Base-by-base conservation (phyloP, 169 alveolate species). In the Eimeria acervulina region DNA sequence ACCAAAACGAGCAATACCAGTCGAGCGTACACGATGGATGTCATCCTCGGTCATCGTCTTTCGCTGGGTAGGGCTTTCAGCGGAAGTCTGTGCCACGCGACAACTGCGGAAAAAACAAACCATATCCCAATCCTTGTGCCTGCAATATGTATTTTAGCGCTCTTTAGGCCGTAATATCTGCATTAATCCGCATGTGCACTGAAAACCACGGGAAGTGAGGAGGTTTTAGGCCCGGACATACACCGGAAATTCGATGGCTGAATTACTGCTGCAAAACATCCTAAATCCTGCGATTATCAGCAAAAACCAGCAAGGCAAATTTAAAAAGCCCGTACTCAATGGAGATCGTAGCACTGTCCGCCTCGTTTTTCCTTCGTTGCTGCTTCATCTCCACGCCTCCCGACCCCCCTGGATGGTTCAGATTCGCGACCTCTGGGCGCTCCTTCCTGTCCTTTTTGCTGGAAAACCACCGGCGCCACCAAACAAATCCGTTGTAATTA, bases 31-130 rank as follows among this genome's bases (percentile, higher is more conserved):
- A 36, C 93, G 78, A 42, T 87, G 93, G 51, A 87, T 87, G 83
- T 87, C 93, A 44, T 87, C 93, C n/a, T 87, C 93, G 0, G 93
- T 87, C 63, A 87, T 68, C 5, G 93, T 87, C 80, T 87, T 87
- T 63, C 93, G 81, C 76, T 55, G 93, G 66, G 6, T 44, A 40
- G 81, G 31, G 51, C 38, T n/a, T 31, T 80, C 93, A 15, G 8
- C 38, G 44, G 31, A 52, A 33, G 68, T 21, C 6, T 36, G 81
- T 17, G n/a, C 93, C n/a, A 12, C 12, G 52, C 72, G 93, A 31
- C 81, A 61, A n/a, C 93, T 87, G 93, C 51, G 31, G 12, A 7
- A 31, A 21, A 33, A 8, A 52, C 31, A 21, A 61, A 59, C 7
- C 15, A 12, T 52, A 26, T 42, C 28, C 44, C 42, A 23, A 42